Evolutionary conservation across 345 rosid species (phyloP).

Genomic region (Chamaenerion angustifolium): DNA sequence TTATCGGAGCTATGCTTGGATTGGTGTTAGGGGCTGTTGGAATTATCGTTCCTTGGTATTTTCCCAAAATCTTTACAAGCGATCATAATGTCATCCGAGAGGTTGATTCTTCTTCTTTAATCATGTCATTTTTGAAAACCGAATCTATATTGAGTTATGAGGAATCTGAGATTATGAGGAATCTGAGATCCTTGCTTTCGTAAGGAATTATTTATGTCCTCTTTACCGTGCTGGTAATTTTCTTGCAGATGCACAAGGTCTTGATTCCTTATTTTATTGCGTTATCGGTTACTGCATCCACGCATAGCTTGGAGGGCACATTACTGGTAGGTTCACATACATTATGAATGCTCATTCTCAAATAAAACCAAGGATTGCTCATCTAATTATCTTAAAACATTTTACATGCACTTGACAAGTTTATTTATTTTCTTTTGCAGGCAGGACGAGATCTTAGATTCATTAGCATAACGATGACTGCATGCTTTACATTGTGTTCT

Average conservation of each 20-base stretch:
- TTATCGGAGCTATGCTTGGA: slow-evolving; percentile 29
- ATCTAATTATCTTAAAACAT: too few relatives aligned
- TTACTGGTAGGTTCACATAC: slow-evolving; percentile 56
- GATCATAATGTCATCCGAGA: slow-evolving; percentile 24
- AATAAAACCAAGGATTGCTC: too few relatives aligned
- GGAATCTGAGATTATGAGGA: not conserved
- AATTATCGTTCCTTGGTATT: slow-evolving; percentile 31
- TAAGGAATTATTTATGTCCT: not conserved
- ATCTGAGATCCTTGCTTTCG: not conserved
- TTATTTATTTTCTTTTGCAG: slow-evolving; percentile 16
- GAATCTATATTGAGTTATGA: not conserved
- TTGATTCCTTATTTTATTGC: slow-evolving; percentile 50
- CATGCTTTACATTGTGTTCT: slow-evolving; percentile 48
- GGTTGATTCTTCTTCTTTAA: slow-evolving; percentile 18
- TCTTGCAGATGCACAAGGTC: slow-evolving; percentile 42
- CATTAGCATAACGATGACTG: slow-evolving; percentile 51
- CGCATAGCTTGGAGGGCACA: slow-evolving; percentile 78
- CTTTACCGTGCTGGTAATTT: not conserved
- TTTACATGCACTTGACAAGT: not conserved
- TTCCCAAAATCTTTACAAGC: slow-evolving; percentile 36
- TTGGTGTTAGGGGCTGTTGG: slow-evolving; percentile 22
- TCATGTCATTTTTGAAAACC: not conserved
- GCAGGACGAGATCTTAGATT: slow-evolving; percentile 78
- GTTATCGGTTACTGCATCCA: slow-evolving; percentile 47
- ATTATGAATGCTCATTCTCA: too few relatives aligned